These are phyloP conservation scores for Aphanocladium album DNA, from an alignment of 2,329 filamentous ascomycete species.

Conservation along the genomic window DNA sequence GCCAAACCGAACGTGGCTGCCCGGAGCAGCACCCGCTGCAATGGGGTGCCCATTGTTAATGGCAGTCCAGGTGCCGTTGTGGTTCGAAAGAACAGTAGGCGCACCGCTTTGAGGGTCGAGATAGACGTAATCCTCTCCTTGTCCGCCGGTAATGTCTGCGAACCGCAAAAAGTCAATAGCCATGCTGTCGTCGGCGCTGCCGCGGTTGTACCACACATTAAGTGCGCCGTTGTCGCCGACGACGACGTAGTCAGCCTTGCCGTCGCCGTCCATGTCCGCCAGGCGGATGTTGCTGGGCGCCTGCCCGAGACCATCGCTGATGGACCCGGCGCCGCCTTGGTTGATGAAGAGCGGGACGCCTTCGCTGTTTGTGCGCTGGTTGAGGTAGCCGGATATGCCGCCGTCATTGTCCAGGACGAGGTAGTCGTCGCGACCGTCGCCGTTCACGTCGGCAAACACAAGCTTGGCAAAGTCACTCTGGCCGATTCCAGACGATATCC, in stretches of 20 bases:
- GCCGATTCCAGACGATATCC: slow-evolving; percentile 16
- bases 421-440: slow-evolving; percentile 18
- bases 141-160: slow-evolving; percentile 15
- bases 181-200: slow-evolving; percentile 12
- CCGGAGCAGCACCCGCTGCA: slow-evolving; percentile 13
- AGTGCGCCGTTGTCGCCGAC: slow-evolving; percentile 12
- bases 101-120: slow-evolving; percentile 14
- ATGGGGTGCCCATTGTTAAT: slow-evolving; percentile 12
- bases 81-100: slow-evolving; percentile 4
- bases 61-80: not conserved
- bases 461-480: slow-evolving; percentile 15
- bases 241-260: slow-evolving; percentile 14
- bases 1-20: slow-evolving; percentile 13
- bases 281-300: slow-evolving; percentile 14
- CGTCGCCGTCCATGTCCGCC: slow-evolving; percentile 20
- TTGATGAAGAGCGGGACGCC: slow-evolving; percentile 16
- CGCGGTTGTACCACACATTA: slow-evolving; percentile 16
- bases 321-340: slow-evolving; percentile 15
- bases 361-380: slow-evolving; percentile 14
- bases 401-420: slow-evolving; percentile 17
- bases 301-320: slow-evolving; percentile 10
- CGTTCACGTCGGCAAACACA: slow-evolving; percentile 18
- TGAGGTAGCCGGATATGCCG: slow-evolving; percentile 16
- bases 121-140: slow-evolving; percentile 18
- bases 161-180: slow-evolving; percentile 14